phyloP scores from a whole-genome alignment of 78 protist genomes.

The Dictyostelium intermedium region DNA sequence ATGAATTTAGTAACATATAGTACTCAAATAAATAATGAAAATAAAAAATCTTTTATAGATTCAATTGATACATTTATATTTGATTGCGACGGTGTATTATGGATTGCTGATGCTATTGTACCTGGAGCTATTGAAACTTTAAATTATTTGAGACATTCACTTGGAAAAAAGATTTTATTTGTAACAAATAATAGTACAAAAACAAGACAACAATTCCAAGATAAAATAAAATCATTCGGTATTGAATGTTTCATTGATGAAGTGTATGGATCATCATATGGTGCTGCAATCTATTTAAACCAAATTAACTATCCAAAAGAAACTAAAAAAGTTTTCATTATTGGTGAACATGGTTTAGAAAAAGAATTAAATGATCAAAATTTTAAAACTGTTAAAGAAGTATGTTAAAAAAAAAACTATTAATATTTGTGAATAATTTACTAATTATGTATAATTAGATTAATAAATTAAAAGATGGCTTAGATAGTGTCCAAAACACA shows the following conservation, averaged over 20 bases:
- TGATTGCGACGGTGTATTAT: conserved; percentile 75
- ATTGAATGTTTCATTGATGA: conserved; percentile 21
- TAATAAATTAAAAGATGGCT: neutral
- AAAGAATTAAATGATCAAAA: neutral
- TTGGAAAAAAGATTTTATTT: conserved; percentile 31
- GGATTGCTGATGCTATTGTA: neutral
- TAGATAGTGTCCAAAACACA: conserved; percentile 16
- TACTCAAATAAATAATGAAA: neutral
- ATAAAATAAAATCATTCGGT: conserved; percentile 9
- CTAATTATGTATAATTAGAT: too few relatives aligned
- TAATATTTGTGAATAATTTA: too few relatives aligned
- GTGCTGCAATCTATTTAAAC: conserved; percentile 17
- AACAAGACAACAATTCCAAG: conserved; percentile 30
- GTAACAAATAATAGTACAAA: conserved; percentile 65
- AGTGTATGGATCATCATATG: conserved; percentile 46
- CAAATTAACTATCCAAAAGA: neutral
- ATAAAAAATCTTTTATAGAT: conserved; percentile 7
- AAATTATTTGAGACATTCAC: neutral
- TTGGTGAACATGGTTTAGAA: conserved; percentile 68
- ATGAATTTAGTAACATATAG: neutral
- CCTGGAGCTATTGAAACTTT: conserved; percentile 24
- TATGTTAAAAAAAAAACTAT: neutral
- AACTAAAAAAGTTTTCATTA: conserved; percentile 33
- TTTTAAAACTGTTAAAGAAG: conserved; percentile 6
- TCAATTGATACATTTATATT: conserved; percentile 51